Evolutionary conservation across 805 yeast species (phyloP).

Genomic region (Priceomyces melissophilus): DNA sequence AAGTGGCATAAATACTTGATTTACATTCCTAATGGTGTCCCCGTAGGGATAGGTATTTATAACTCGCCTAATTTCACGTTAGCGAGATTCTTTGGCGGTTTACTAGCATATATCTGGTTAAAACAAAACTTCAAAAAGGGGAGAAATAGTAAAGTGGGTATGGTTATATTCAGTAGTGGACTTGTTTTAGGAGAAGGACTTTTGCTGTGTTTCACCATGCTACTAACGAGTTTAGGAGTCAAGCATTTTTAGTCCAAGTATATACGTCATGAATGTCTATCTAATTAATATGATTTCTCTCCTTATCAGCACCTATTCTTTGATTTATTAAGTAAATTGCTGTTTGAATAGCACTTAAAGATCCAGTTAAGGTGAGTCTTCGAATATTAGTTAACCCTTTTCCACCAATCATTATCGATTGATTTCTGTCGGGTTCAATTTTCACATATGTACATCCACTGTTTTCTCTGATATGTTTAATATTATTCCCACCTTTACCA

Average conservation of each 20-base stretch:
- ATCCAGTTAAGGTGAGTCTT: slow-evolving; percentile 64
- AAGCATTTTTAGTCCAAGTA: slow-evolving; percentile 22
- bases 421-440: slow-evolving; percentile 60
- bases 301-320: slow-evolving; percentile 65
- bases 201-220: slow-evolving; percentile 77
- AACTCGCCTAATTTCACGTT: slow-evolving; percentile 91
- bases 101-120: slow-evolving; percentile 59
- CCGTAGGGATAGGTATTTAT: slow-evolving; percentile 95
- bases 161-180: slow-evolving; percentile 90
- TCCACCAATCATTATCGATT: slow-evolving; percentile 45
- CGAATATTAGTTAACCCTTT: slow-evolving; percentile 46
- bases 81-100: slow-evolving; percentile 90
- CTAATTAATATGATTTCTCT: slow-evolving; percentile 29
- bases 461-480: slow-evolving; percentile 69
- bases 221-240: slow-evolving; percentile 60
- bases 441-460: slow-evolving; percentile 72
- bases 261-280: not conserved
- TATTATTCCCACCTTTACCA: slow-evolving; percentile 82
- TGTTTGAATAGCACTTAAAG: slow-evolving; percentile 62
- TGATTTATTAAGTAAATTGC: slow-evolving; percentile 72
- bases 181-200: slow-evolving; percentile 92
- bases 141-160: slow-evolving; percentile 52
- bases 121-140: slow-evolving; percentile 21
- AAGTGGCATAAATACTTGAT: slow-evolving; percentile 39
- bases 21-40: slow-evolving; percentile 89